A percentile compares a stretch with the other conserved stretches of the same genome.
Evolutionary conservation across 2,329 filamentous ascomycete genomes (phyloP).

Genomic region (Penicillium sp.): DNA sequence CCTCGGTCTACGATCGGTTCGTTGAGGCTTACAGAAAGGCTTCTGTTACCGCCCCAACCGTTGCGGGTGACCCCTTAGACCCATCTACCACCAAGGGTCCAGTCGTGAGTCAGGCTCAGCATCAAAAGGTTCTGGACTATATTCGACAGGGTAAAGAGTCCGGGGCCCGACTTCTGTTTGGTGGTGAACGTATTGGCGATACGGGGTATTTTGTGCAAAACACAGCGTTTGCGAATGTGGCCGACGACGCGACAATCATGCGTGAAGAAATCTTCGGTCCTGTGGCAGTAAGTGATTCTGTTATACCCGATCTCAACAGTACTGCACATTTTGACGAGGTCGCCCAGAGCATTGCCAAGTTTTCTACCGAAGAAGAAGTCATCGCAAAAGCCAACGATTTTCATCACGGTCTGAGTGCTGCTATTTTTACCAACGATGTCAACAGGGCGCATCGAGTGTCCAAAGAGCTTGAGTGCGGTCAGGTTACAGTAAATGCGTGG

Average conservation of each 20-base stretch:
- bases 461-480: conserved; percentile 21
- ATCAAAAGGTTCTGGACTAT: conserved; percentile 24
- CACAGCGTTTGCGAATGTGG: conserved; percentile 55
- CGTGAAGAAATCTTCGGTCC: conserved; percentile 61
- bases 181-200: conserved; percentile 20
- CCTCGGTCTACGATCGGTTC: conserved; percentile 31
- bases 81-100: conserved; percentile 24
- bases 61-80: conserved; percentile 23
- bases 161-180: conserved; percentile 22
- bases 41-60: conserved; percentile 50
- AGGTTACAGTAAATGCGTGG: conserved; percentile 29
- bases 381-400: conserved; percentile 57
- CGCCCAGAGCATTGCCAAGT: conserved; percentile 52
- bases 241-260: conserved; percentile 45
- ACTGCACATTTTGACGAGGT: not conserved
- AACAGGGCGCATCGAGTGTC: conserved; percentile 25
- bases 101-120: conserved; percentile 20
- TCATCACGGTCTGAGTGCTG: conserved; percentile 25
- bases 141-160: conserved; percentile 23
- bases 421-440: conserved; percentile 28
- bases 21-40: conserved; percentile 43
- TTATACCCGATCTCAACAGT: not conserved
- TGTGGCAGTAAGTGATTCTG: conserved; percentile 39
- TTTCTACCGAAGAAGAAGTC: conserved; percentile 59
- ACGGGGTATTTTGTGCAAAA: conserved; percentile 63